A percentile compares a stretch with the other conserved stretches of the same genome.
Conservation (phyloP, 306 rosid species). For the Prunus mira region DNA sequence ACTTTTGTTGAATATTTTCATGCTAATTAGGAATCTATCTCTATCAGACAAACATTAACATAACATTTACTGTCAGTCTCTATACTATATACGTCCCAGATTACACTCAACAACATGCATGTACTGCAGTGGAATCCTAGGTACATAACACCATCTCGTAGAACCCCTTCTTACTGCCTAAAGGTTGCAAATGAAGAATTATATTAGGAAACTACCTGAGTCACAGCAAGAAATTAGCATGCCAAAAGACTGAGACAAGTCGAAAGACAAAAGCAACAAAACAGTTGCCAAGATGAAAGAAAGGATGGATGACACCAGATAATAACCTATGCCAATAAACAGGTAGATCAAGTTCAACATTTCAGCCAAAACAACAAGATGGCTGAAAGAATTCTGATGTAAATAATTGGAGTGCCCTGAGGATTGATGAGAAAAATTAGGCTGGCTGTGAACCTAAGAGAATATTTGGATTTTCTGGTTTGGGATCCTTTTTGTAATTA, state of each 20-base stretch:
- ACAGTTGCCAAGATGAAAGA: neutral
- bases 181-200: neutral
- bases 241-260: neutral
- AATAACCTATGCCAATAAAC: neutral
- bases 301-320: neutral
- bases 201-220: neutral
- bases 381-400: neutral
- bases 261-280: neutral
- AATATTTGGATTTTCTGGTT: constrained; percentile 30
- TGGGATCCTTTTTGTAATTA: constrained; percentile 25
- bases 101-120: too few relatives aligned
- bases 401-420: neutral
- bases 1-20: neutral
- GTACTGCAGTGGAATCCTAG: too few relatives aligned
- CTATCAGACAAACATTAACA: neutral
- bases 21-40: neutral
- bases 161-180: neutral
- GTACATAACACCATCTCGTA: too few relatives aligned
- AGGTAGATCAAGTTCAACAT: neutral
- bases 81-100: neutral
- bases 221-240: neutral
- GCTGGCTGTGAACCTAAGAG: constrained; percentile 34
- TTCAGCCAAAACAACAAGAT: neutral
- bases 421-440: constrained; percentile 1
- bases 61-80: neutral